These are phyloP conservation scores for Aegilops longissima DNA, from an alignment of 176 grass and related monocot genomes.

Conservation along the genomic window DNA sequence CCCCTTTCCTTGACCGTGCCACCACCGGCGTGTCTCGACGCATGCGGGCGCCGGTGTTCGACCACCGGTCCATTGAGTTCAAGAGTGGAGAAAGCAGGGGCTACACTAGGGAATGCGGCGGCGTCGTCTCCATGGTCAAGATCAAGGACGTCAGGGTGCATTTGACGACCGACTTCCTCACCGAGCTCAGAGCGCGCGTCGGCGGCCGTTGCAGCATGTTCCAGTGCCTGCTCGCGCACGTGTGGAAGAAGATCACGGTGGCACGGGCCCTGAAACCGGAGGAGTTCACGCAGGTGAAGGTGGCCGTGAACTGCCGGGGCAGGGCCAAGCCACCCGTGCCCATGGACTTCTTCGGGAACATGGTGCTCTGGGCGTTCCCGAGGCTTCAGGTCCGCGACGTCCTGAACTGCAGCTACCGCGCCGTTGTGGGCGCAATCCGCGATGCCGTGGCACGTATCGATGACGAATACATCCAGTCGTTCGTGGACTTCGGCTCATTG, in stretches of 20 bases:
- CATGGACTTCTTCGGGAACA: background rate
- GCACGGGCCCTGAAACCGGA: background rate
- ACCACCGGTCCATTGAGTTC: background rate
- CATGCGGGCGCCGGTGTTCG: background rate
- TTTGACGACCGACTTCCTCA: background rate
- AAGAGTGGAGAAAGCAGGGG: background rate
- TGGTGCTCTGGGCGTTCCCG: background rate
- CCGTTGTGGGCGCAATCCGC: conserved; percentile 15
- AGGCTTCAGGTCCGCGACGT: background rate
- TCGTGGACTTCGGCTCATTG: conserved; percentile 25
- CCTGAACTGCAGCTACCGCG: background rate
- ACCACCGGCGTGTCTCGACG: background rate
- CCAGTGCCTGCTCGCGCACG: background rate
- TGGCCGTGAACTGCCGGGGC: background rate
- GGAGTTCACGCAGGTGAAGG: background rate
- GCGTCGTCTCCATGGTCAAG: background rate
- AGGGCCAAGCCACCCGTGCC: background rate
- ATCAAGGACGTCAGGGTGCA: background rate
- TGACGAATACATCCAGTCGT: conserved; percentile 31
- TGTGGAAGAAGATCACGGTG: background rate
- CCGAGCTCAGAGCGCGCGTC: background rate
- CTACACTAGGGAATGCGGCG: background rate
- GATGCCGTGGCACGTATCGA: conserved; percentile 15
- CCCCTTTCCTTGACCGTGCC: background rate
- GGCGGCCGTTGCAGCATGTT: background rate